Percentiles rank a stretch among this genome's conserved stretches.
Evolutionary conservation across 1,284 basidiomycete genomes (phyloP).

Genomic region (Ceratobasidium sp.): DNA sequence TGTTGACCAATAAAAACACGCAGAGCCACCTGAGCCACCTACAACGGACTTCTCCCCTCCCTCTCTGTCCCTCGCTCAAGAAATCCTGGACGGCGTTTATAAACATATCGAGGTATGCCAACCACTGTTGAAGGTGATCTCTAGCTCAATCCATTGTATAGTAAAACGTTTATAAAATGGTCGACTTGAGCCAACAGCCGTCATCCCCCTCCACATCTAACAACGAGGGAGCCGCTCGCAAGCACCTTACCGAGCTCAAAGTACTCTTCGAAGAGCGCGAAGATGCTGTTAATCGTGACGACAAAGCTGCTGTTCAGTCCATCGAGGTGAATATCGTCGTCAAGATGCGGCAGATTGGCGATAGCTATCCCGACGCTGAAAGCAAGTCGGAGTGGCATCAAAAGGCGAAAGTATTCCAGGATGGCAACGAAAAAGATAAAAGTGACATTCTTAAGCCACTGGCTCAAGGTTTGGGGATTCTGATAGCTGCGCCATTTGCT

Average conservation of each 20-base stretch:
- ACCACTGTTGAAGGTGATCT: not conserved
- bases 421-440: not conserved
- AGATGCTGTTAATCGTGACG: not conserved
- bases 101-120: not conserved
- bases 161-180: not conserved
- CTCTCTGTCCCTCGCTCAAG: too few relatives aligned
- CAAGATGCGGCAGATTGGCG: conserved; percentile 20
- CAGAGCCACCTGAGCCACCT: not conserved
- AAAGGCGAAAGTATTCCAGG: not conserved
- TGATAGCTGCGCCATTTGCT: conserved; percentile 28
- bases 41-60: not conserved
- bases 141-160: not conserved
- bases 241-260: conserved; percentile 14
- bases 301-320: not conserved
- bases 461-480: conserved; percentile 9
- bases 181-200: not conserved
- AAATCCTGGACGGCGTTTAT: too few relatives aligned
- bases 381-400: conserved; percentile 7
- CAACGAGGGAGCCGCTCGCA: conserved; percentile 12
- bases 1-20: not conserved
- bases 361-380: conserved; percentile 18
- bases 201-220: not conserved
- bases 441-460: conserved; percentile 21
- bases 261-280: not conserved
- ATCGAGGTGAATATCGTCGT: conserved; percentile 14